phyloP scores from a whole-genome alignment of 2,329 filamentous ascomycete species.

The Dothistroma septosporum region DNA sequence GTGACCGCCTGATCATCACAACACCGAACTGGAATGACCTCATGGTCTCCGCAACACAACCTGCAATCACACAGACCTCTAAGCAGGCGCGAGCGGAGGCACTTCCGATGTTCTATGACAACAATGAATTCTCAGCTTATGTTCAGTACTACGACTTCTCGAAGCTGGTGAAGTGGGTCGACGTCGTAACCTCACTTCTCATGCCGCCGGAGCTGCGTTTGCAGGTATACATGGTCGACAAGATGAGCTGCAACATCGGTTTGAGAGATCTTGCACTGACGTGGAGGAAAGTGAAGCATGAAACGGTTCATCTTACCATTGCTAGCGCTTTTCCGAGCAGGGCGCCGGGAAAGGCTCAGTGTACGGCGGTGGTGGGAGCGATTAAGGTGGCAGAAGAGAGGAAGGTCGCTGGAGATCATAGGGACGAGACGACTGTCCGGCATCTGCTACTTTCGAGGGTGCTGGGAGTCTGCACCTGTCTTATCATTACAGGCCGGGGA shows the following conservation, averaged over 20 bases:
- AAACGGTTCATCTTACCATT: constrained; percentile 6
- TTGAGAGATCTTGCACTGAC: constrained; percentile 1
- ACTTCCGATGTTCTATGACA: constrained; percentile 12
- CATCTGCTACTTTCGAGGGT: not conserved
- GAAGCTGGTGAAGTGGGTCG: constrained; percentile 6
- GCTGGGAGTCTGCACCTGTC: not conserved
- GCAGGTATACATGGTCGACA: constrained; percentile 9
- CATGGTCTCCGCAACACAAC: constrained; percentile 6
- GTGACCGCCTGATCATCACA: constrained; percentile 7
- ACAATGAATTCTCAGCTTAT: constrained; percentile 11
- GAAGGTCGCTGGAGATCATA: not conserved
- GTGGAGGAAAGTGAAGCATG: constrained; percentile 7
- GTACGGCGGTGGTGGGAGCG: not conserved
- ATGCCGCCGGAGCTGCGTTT: constrained; percentile 3
- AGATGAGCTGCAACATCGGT: constrained; percentile 1
- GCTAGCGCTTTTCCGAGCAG: not conserved
- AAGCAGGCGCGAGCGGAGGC: constrained; percentile 9
- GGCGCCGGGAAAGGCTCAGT: not conserved
- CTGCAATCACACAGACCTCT: constrained; percentile 12
- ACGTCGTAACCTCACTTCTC: not conserved
- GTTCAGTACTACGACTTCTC: constrained; percentile 8
- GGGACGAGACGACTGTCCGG: not conserved
- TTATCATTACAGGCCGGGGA: not conserved
- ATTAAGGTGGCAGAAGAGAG: not conserved
- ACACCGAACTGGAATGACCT: constrained; percentile 1